phyloP scores from a whole-genome alignment of 768 basidiomycete genomes.

The Hygrocybe punicea region DNA sequence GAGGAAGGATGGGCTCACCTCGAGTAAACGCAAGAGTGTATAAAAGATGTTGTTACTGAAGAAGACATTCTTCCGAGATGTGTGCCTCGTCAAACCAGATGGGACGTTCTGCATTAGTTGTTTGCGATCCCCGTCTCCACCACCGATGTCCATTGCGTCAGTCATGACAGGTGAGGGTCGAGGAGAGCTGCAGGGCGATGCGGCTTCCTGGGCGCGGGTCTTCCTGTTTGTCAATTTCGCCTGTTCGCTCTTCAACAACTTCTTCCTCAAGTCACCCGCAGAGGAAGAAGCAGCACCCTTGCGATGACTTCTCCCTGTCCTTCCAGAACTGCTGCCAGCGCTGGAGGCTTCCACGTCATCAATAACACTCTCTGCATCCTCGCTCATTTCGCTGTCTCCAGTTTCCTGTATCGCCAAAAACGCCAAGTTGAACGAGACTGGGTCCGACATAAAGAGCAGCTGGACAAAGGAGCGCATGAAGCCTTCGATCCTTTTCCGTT shows the following conservation, averaged over 20 bases:
- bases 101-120: conserved; percentile 1
- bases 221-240: conserved; percentile 65
- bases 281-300: conserved; percentile 26
- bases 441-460: conserved; percentile 72
- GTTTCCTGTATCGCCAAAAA: conserved; percentile 59
- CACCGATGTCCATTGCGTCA: conserved; percentile 32
- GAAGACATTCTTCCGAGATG: conserved; percentile 56
- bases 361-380: conserved; percentile 39
- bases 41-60: conserved; percentile 91
- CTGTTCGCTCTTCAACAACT: conserved; percentile 76
- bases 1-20: conserved; percentile 51
- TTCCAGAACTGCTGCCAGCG: conserved; percentile 35
- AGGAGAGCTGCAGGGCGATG: conserved; percentile 53
- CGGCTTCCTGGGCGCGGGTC: conserved; percentile 50
- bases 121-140: background rate
- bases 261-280: conserved; percentile 72
- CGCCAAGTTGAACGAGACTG: conserved; percentile 63
- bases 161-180: conserved; percentile 57
- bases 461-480: conserved; percentile 76
- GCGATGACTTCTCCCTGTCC: conserved; percentile 15
- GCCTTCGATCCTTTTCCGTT: conserved; percentile 78
- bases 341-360: conserved; percentile 41
- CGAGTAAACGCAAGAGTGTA: conserved; percentile 74
- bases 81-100: conserved; percentile 18
- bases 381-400: conserved; percentile 55